Conservation (phyloP, 2,329 filamentous ascomycete species). For the Fusarium miscanthi region DNA sequence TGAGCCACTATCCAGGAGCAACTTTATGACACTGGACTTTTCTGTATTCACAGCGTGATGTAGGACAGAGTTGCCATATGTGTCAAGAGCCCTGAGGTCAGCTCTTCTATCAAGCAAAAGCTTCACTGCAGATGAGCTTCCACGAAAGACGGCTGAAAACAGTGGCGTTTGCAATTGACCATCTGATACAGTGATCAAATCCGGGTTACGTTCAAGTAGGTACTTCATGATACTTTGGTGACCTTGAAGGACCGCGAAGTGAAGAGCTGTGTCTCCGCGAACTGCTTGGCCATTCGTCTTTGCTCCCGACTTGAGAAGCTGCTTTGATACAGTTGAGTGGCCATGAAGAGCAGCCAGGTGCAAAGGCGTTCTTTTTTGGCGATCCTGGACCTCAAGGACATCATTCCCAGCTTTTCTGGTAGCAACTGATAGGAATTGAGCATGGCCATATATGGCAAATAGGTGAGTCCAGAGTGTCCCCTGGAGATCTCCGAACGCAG, state of each 20-base stretch:
- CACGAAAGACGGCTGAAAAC: neutral
- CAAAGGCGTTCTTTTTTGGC: neutral
- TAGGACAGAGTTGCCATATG: neutral
- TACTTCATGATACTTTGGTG: neutral
- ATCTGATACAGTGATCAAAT: neutral
- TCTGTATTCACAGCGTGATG: neutral
- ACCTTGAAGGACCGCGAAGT: neutral
- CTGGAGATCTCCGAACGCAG: neutral
- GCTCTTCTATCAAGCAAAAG: constrained; percentile 4
- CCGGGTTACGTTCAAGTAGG: neutral
- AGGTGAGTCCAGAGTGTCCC: neutral
- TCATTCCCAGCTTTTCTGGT: neutral
- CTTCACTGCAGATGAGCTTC: neutral
- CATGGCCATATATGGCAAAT: neutral
- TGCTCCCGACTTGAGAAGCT: constrained; percentile 3
- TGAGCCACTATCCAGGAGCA: neutral
- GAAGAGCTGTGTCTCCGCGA: neutral
- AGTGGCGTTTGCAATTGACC: neutral
- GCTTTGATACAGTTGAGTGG: neutral
- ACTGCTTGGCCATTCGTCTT: neutral
- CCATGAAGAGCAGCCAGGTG: neutral
- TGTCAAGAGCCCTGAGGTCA: neutral
- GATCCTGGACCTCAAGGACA: neutral
- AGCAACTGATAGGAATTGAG: neutral
- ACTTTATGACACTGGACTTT: neutral